Evolutionary conservation across 2,329 filamentous ascomycete genomes (phyloP).

Genomic region (Phaeosphaeria sp.): DNA sequence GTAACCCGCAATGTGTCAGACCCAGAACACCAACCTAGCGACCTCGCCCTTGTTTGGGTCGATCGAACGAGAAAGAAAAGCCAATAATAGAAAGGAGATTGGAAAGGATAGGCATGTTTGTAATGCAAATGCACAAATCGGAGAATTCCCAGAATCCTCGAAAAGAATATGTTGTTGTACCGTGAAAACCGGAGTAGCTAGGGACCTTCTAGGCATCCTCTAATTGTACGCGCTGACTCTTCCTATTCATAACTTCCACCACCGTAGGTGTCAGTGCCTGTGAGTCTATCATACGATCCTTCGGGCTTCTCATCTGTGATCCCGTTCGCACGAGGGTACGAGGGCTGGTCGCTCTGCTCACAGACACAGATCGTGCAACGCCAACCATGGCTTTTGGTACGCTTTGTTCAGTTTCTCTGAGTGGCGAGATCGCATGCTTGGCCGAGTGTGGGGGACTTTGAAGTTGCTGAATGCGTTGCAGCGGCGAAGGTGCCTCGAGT

Average conservation of each 20-base stretch:
- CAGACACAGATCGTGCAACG: constrained; percentile 41
- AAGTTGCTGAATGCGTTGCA: constrained; percentile 25
- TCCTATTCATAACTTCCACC: constrained; percentile 45
- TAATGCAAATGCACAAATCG: background rate
- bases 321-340: constrained; percentile 23
- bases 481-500: constrained; percentile 27
- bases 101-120: background rate
- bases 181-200: background rate
- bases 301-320: constrained; percentile 14
- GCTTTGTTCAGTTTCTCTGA: constrained; percentile 4
- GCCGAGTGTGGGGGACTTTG: constrained; percentile 26
- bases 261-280: constrained; percentile 42
- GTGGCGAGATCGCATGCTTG: constrained; percentile 8
- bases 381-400: constrained; percentile 36
- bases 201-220: constrained; percentile 35
- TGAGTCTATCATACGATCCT: constrained; percentile 33
- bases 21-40: constrained; percentile 4
- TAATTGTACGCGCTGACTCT: constrained; percentile 44
- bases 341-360: constrained; percentile 35
- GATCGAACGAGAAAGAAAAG: background rate
- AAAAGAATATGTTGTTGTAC: background rate
- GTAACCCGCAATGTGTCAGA: constrained; percentile 11
- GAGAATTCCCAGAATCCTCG: background rate
- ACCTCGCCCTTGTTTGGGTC: background rate
- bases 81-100: background rate